Base-by-base conservation (phyloP, 169 alveolate genomes). In the Cryptosporidium muris region DNA sequence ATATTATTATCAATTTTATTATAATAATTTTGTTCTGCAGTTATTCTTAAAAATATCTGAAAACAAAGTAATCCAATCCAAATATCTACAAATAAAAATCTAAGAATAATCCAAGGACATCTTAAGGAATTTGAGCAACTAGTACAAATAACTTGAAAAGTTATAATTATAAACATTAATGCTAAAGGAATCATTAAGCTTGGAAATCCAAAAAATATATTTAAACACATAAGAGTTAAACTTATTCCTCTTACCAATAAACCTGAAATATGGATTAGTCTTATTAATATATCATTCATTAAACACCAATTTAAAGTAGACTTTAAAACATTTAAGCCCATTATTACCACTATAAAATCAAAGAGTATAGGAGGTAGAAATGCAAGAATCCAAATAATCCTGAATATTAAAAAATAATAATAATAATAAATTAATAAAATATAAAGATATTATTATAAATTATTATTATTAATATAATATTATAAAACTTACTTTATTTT, bases 21-120 rank as follows among this genome's bases (percentile, higher is more conserved):
- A 25, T 67, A 67, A 40, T 67, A 67, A 4, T 42, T 67, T 12
- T 48, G 25, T 67, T 67, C 82, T 3, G 66, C 51, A 25, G 63
- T 51, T 37, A 67, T 51, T 52, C 82, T 67, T 1, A 67, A 63
- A 54, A 67, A 67, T n/a, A 67, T 67, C 37, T 67, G 82, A 67
- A 67, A 67, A 8, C 51, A 47, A 16, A 67, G 54, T 25, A 67
- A 43, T 3, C 82, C 82, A 67, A 67, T 54, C 82, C 82, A 67
- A 51, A 67, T 67, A 38, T 67, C 82, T 7, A 67, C 6, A 38
- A 67, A 67, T 11, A 67, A 54, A 12, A 67, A 67, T 54, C 82
- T 25, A 16, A 67, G 25, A n/a, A 67, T 67, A 36, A 67, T 52
- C 82, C 82, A 67, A 25, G 82, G 82, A 42, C 82, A 67, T 25